These are phyloP conservation scores for Macaranga tanarius DNA, from an alignment of 441 rosid species.

Conservation along the genomic window DNA sequence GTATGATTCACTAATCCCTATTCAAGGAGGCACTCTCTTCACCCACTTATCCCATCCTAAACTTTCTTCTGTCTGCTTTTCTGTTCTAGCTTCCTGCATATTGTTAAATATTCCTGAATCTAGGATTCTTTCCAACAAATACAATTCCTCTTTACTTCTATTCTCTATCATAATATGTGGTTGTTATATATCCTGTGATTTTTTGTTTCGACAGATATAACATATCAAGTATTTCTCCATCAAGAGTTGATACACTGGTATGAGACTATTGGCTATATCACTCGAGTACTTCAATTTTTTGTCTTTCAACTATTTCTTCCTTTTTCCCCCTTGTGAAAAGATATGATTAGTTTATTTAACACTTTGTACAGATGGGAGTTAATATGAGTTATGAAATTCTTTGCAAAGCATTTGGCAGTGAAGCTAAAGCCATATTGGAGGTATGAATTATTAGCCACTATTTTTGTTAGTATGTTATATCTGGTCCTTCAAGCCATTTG, in stretches of 20 bases:
- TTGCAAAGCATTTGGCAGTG: constrained; percentile 71
- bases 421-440: constrained; percentile 58
- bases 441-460: constrained; percentile 8
- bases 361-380: constrained; percentile 43
- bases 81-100: background rate
- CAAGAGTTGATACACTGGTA: constrained; percentile 43
- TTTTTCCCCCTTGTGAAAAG: background rate
- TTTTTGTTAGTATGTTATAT: background rate
- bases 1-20: too few relatives aligned
- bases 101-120: background rate
- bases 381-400: constrained; percentile 75
- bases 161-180: background rate
- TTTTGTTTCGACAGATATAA: constrained; percentile 49
- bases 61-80: background rate
- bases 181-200: background rate
- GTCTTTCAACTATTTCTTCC: background rate
- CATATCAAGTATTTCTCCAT: constrained; percentile 80
- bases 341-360: constrained; percentile 2
- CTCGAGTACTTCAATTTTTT: background rate
- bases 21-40: background rate
- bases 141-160: background rate
- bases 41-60: background rate
- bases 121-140: background rate
- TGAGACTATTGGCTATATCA: constrained; percentile 16
- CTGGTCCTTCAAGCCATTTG: background rate